These are phyloP conservation scores for Trichoderma sp. DNA, from an alignment of 2,329 filamentous ascomycete species.

Conservation along the genomic window DNA sequence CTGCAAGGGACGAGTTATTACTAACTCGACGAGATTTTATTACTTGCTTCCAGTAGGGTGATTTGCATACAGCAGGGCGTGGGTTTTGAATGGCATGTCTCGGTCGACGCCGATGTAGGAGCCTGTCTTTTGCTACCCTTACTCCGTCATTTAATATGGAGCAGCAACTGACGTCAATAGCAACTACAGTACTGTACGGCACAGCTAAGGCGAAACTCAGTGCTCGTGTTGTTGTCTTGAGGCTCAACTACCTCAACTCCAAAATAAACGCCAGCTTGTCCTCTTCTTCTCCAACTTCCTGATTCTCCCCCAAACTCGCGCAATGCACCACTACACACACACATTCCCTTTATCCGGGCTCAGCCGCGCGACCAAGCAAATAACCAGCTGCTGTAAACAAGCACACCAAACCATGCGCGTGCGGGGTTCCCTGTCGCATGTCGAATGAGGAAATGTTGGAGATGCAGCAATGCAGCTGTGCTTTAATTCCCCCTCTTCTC, in stretches of 20 bases:
- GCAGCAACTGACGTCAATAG: not conserved
- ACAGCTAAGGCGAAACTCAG: not conserved
- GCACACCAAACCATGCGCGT: not conserved
- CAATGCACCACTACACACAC: not conserved
- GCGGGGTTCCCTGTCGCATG: not conserved
- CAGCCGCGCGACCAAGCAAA: not conserved
- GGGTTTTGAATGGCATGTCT: not conserved
- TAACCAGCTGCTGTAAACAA: slow-evolving; percentile 3
- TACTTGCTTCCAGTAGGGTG: not conserved
- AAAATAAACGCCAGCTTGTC: not conserved
- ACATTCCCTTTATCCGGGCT: slow-evolving; percentile 12
- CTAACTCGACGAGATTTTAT: slow-evolving; percentile 12
- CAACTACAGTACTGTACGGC: not conserved
- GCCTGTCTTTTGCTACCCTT: not conserved
- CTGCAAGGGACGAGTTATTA: slow-evolving; percentile 2
- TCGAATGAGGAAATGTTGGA: slow-evolving; percentile 7
- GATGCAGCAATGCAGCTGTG: not conserved
- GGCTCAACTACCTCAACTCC: not conserved
- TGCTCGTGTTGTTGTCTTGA: not conserved
- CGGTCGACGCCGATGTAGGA: slow-evolving; percentile 5
- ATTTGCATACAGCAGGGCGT: not conserved
- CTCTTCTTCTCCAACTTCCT: not conserved
- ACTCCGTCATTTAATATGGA: not conserved
- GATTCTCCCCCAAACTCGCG: not conserved
- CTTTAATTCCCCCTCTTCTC: not conserved